Base-by-base conservation (phyloP, 192 early-diverging fungal genomes). In the Spizellomyces punctatus region DNA sequence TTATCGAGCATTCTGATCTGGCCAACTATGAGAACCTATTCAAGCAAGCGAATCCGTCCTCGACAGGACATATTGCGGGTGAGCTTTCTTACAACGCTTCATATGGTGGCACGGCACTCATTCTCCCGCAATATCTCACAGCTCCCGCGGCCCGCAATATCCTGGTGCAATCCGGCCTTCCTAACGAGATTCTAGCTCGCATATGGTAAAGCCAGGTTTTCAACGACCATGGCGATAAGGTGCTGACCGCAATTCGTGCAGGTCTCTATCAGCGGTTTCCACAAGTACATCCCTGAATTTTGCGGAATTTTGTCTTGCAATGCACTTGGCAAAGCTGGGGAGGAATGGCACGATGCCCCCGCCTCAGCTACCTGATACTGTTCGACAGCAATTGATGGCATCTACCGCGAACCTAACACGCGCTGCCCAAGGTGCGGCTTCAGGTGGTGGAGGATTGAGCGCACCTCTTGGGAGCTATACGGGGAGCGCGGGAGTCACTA, bases 301-400 rank as follows among this genome's bases (percentile, higher is more conserved):
- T 71, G 78, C 84, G 12, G 84, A 86, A 72, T 83, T 86, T 66
- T 58, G 64, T 17, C 14, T 86, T 16, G 81, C 81, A 14, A 82
- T 86, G 82, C 76, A 79, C 64, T 68, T 86, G 48, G 75, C 81
- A 47, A 80, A 76, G 48, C 63, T 78, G 16, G 70, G 69, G 8
- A 17, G 74, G 6, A 66, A 57, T 16, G 85, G 85, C 17, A 71
- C 41, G 12, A 70, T 72, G 6, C 69, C 82, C 17, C 82, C 85
- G 9, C 19, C 71, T 10, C 68, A 54, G 21, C 62, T 86, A 5
- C 85, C 85, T 8, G 73, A 71, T 17, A 47, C 63, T 59, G 76
- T 86, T 44, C 69, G 74, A 6, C 74, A 76, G 43, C 77, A 82
- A n/a, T 71, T 85, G 6, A 8, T 66, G 10, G 64, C 71, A 5